Percentiles rank a stretch among this genome's conserved stretches.
These are phyloP conservation scores for Chlorella sp. DNA, from an alignment of 139 green algal species.

Conservation along the genomic window DNA sequence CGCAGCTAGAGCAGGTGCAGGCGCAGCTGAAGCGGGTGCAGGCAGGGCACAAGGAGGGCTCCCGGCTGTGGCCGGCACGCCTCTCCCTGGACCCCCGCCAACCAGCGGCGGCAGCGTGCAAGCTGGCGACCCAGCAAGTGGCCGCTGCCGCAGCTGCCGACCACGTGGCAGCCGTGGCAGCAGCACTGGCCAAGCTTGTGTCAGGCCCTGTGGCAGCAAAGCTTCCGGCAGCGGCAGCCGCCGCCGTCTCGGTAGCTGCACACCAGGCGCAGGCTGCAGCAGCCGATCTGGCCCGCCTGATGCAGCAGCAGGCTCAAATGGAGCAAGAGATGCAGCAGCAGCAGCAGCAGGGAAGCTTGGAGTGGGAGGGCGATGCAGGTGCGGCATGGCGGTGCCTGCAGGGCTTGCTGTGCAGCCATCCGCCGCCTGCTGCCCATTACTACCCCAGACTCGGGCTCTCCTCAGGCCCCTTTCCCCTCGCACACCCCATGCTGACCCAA, in stretches of 20 bases:
- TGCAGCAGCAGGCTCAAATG: slow-evolving; percentile 10
- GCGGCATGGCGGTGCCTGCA: background rate
- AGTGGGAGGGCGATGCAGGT: background rate
- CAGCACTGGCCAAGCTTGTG: background rate
- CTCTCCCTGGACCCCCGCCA: too few relatives aligned
- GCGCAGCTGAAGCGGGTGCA: background rate
- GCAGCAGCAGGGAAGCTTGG: background rate
- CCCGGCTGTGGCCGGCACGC: too few relatives aligned
- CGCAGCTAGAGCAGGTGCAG: background rate
- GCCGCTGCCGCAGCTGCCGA: background rate
- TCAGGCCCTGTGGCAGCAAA: background rate
- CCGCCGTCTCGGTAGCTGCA: background rate
- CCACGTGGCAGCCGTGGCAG: background rate
- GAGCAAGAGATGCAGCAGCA: background rate
- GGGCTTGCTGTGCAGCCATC: background rate
- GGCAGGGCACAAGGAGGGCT: background rate
- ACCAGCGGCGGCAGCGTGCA: background rate
- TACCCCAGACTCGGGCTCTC: too few relatives aligned
- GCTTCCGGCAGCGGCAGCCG: background rate
- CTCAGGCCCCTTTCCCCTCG: too few relatives aligned
- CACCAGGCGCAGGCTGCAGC: background rate
- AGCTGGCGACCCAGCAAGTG: slow-evolving; percentile 6
- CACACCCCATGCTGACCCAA: too few relatives aligned
- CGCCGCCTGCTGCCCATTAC: too few relatives aligned
- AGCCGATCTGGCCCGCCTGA: background rate